Evolutionary conservation across 2,329 filamentous ascomycete genomes (phyloP), one percentile per base, ranked within the genome.

Genomic region (Botrytis elliptica): DNA sequence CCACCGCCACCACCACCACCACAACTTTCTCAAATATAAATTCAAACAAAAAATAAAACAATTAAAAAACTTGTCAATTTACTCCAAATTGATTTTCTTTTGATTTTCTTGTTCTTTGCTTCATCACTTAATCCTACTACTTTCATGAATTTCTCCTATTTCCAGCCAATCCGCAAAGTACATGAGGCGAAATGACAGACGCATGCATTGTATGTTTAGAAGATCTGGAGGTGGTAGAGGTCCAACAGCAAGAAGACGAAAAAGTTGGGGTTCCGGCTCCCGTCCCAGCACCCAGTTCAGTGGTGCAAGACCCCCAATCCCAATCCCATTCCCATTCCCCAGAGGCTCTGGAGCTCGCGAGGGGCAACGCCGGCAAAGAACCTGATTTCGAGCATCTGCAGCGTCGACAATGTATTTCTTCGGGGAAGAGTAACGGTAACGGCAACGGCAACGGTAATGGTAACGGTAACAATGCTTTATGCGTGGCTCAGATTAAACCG

Each of bases 141-240:
- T 63, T 63, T 46, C 18, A 65, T 65, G 63, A 65, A 65, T 46
- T 16, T 46, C 46, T 55, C 25, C 65, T 29, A 22, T 29, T 22
- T n/a, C 2, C 22, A 40, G 3, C 46, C n/a, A 12, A 55, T 67
- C 46, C 6, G 52, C 2, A 25, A 49, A n/a, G 22, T 29, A 73
- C 49, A 70, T 40, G 38, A 65, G 74, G 75, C 78, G 76, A 72
- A 76, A 81, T 80, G 81, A 85, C 88, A 84, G 89, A 91, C 83
- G 88, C 90, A 85, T 91, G 89, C 84, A 91, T 91, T 83, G 89
- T 91, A 83, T 91, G 89, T 86, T 85, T 91, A 81, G 89, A 91
- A 80, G 87, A 86, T 81, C 84, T 91, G 80, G 83, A 82, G 46
- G 76, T 76, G 40, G 46, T n/a, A n/a, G 49, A 7, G 25, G 49